Percentiles rank a stretch among this genome's conserved stretches.
Evolutionary conservation across 257 asterid species (phyloP).

Genomic region (Solanum piurae): DNA sequence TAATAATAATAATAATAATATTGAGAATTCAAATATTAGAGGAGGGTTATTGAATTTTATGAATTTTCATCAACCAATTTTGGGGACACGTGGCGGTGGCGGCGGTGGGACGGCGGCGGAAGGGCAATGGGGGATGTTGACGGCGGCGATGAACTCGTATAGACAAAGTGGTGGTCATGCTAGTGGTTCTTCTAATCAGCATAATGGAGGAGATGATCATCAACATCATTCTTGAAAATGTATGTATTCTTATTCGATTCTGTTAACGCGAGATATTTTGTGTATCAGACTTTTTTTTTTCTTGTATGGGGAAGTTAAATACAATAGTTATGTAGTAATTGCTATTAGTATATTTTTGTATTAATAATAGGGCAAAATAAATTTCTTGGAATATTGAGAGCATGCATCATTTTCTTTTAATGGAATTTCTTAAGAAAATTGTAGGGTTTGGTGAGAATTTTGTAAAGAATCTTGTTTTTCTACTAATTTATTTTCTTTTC

Average conservation of each 20-base stretch:
- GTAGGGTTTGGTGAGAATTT: constrained; percentile 19
- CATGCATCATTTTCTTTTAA: background rate
- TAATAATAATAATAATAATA: background rate
- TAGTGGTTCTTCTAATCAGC: constrained; percentile 13
- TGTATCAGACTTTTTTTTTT: background rate
- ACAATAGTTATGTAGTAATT: background rate
- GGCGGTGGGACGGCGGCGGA: constrained; percentile 24
- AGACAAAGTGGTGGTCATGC: constrained; percentile 18
- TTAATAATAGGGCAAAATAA: background rate
- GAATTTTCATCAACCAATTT: constrained; percentile 37
- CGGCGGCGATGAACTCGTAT: constrained; percentile 32
- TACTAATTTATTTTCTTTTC: background rate
- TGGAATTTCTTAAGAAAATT: background rate
- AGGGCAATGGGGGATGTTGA: constrained; percentile 50
- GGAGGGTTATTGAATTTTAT: constrained; percentile 41
- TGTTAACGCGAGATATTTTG: background rate
- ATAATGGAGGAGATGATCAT: constrained; percentile 7
- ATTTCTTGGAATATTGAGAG: background rate
- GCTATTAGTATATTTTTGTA: background rate
- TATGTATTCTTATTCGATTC: background rate
- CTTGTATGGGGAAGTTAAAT: background rate
- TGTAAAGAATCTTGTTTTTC: background rate
- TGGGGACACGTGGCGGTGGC: constrained; percentile 4
- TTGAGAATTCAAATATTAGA: constrained; percentile 8
- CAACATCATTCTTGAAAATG: constrained; percentile 8